A percentile compares a stretch with the other conserved stretches of the same genome.
Conservation (phyloP, 352 stramenopile genomes). For the Pythium pectinolyticum region DNA sequence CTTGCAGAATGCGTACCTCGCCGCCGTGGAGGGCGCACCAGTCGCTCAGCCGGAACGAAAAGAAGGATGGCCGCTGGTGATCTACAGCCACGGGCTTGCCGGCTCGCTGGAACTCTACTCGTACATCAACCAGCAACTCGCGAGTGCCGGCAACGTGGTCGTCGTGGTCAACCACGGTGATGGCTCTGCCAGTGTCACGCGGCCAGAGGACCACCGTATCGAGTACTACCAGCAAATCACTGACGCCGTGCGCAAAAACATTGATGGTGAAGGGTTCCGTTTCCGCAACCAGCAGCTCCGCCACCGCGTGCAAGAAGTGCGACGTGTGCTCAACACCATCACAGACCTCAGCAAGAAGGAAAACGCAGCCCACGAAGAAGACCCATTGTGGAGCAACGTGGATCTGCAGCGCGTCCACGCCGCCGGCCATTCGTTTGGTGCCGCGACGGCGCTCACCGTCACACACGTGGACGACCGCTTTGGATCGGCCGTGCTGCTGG, state of each 20-base stretch:
- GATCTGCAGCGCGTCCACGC: constrained; percentile 43
- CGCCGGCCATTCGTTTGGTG: constrained; percentile 65
- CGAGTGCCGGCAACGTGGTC: constrained; percentile 59
- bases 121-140: constrained; percentile 59
- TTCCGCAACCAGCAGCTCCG: constrained; percentile 65
- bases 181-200: constrained; percentile 61
- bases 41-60: constrained; percentile 24
- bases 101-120: constrained; percentile 66
- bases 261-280: constrained; percentile 49
- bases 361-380: constrained; percentile 33
- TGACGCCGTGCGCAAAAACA: constrained; percentile 41
- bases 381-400: constrained; percentile 7
- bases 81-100: constrained; percentile 67
- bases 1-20: constrained; percentile 49
- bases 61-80: constrained; percentile 45
- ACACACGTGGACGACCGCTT: constrained; percentile 54
- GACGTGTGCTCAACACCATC: constrained; percentile 43
- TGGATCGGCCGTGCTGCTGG: constrained; percentile 48
- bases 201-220: constrained; percentile 35
- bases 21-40: constrained; percentile 40
- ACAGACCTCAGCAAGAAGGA: constrained; percentile 21
- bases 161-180: constrained; percentile 64
- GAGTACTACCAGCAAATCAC: constrained; percentile 69
- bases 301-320: constrained; percentile 53
- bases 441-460: constrained; percentile 50